These are phyloP conservation scores for Irpex sp. DNA, from an alignment of 1,284 basidiomycete species.

Conservation along the genomic window DNA sequence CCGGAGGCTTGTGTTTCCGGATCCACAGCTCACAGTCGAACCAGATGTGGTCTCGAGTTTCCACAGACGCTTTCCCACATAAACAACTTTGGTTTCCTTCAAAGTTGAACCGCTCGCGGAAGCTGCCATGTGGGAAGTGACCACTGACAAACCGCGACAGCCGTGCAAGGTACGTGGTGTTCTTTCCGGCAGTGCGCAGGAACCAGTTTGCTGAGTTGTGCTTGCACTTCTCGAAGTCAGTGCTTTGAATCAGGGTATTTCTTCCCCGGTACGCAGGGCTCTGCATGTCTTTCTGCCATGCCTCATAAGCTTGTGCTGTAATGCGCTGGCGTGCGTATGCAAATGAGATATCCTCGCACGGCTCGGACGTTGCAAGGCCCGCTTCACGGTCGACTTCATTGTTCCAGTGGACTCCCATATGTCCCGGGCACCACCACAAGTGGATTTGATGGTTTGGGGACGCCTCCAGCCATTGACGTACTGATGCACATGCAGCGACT, in stretches of 20 bases:
- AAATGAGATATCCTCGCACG: neutral
- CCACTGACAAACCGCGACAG: neutral
- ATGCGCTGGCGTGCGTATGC: neutral
- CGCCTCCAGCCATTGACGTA: neutral
- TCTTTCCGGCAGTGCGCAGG: neutral
- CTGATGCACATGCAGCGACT: neutral
- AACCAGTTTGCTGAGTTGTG: neutral
- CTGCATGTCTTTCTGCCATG: neutral
- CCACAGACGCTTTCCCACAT: neutral
- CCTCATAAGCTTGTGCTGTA: neutral
- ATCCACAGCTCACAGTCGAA: slow-evolving; percentile 6
- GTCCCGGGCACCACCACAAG: slow-evolving; percentile 1
- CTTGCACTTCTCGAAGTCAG: neutral
- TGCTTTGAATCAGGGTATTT: neutral
- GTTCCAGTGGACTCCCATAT: neutral
- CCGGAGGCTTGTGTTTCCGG: neutral
- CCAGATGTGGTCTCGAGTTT: neutral
- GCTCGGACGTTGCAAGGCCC: neutral
- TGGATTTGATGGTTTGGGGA: neutral
- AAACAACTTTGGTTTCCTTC: neutral
- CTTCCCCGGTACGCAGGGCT: neutral
- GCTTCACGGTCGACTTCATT: neutral
- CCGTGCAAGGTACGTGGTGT: neutral
- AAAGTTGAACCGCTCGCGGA: neutral
- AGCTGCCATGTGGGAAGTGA: slow-evolving; percentile 4